A percentile compares a stretch with the other conserved stretches of the same genome.
Evolutionary conservation across 2,329 filamentous ascomycete genomes (phyloP).

Genomic region (Helminthosporium solani): DNA sequence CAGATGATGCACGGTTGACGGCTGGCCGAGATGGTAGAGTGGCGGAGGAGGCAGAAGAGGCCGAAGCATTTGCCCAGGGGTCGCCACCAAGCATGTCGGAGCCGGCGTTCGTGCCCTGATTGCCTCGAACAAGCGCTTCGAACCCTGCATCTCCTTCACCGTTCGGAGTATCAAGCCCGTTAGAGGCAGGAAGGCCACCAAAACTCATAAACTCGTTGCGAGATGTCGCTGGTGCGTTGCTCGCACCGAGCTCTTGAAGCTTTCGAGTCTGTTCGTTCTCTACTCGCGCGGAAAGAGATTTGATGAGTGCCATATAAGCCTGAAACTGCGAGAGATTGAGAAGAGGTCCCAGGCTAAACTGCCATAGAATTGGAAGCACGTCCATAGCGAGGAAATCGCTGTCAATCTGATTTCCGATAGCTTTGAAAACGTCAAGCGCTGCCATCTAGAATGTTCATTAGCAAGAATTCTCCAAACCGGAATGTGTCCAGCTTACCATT

Average conservation of each 20-base stretch:
- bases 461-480: not conserved
- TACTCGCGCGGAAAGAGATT: constrained; percentile 72
- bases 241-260: constrained; percentile 75
- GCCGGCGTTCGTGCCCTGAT: constrained; percentile 36
- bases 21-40: constrained; percentile 34
- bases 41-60: constrained; percentile 33
- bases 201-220: constrained; percentile 71
- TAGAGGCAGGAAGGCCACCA: constrained; percentile 55
- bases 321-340: constrained; percentile 84
- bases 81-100: constrained; percentile 46
- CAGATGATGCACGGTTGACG: constrained; percentile 25
- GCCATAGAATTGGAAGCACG: constrained; percentile 85
- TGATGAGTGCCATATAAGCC: constrained; percentile 86
- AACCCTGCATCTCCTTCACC: constrained; percentile 74
- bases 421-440: constrained; percentile 76
- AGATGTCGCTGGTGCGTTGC: constrained; percentile 53
- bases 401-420: constrained; percentile 80
- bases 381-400: constrained; percentile 91
- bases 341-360: constrained; percentile 84
- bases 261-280: constrained; percentile 89
- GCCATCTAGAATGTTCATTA: constrained; percentile 60
- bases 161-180: constrained; percentile 57
- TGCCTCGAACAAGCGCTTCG: constrained; percentile 80
- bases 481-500: constrained; percentile 57
- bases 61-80: constrained; percentile 44